Evolutionary conservation across 176 grass and related monocot genomes (phyloP), one percentile per base, ranked within the genome.

Genomic region (Carex kokanica): DNA sequence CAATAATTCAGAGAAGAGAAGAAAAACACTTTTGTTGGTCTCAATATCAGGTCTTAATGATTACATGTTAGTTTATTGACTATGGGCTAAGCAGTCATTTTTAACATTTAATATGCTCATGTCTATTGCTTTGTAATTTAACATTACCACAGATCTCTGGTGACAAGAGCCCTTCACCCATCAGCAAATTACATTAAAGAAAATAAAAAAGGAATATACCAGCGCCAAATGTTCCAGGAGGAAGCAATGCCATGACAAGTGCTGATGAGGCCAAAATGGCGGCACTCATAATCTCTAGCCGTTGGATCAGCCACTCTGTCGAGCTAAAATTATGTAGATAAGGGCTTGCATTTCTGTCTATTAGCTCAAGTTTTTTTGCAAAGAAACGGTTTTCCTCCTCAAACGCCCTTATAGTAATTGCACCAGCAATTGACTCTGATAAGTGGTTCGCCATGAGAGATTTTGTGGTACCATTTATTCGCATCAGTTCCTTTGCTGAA

Each of bases 401-500:
- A 73, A 98, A 98, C 52, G 93, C 93, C 64, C 93, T 90, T 77
- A 98, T 95, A 77, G 88, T 98, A 64, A 90, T 88, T 84, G 89
- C 81, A 68, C 93, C 96, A 49, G 89, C 71, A 88, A 98, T 86
- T 3, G 96, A 98, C 85, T 98, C 93, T 15, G 89, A 88, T 8
- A 98, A 83, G 86, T 98, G 96, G 81, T 98, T 98, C 64, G 86
- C 92, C 32, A 98, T 63, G 66, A 87, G 79, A 86, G 96, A 98
- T 87, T 93, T 95, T 56, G 96, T 93, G 65, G 93, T 98, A 64
- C 96, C 96, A 90, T 98, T 95, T 67, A 98, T 90, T 32, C 96
- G 64, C 96, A 98, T 98, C 78, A 98, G 90, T 90, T 98, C 91
- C 84, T 91, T 98, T 41, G 96, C 89, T 12, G 96, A 90, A 56